These are phyloP conservation scores for Echites panduratus DNA, from an alignment of 257 asterid species.

Conservation along the genomic window DNA sequence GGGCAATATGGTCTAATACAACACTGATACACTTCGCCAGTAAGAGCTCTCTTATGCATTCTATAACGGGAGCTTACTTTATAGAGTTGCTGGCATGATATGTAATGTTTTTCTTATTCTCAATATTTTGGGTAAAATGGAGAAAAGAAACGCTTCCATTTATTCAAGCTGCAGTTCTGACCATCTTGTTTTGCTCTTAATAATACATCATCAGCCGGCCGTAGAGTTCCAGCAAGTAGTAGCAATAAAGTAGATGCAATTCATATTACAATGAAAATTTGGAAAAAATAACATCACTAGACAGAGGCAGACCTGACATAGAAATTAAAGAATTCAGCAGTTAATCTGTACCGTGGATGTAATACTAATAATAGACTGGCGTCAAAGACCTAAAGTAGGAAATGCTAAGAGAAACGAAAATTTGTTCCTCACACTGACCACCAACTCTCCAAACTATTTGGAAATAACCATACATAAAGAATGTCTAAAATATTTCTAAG, in stretches of 20 bases:
- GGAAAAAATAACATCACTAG: background rate
- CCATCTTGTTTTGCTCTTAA: too few relatives aligned
- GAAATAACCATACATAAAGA: background rate
- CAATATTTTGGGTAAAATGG: background rate
- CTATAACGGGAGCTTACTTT: background rate
- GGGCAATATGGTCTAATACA: background rate
- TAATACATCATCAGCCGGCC: background rate
- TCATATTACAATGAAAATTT: background rate
- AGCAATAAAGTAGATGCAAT: background rate
- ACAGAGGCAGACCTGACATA: background rate
- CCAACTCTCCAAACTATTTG: background rate
- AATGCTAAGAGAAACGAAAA: background rate
- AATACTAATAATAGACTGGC: background rate
- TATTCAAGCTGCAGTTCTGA: background rate
- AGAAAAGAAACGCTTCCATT: background rate
- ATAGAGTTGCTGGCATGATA: background rate
- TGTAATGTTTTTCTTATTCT: background rate
- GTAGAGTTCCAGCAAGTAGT: background rate
- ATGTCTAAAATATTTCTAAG: conserved; percentile 9
- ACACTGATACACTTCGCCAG: too few relatives aligned
- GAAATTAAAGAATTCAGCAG: background rate
- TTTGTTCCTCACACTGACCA: background rate
- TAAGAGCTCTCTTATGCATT: too few relatives aligned
- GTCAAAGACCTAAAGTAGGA: background rate
- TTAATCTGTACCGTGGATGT: background rate